Base-by-base conservation (phyloP, 257 asterid genomes). In the Haberlea rhodopensis region DNA sequence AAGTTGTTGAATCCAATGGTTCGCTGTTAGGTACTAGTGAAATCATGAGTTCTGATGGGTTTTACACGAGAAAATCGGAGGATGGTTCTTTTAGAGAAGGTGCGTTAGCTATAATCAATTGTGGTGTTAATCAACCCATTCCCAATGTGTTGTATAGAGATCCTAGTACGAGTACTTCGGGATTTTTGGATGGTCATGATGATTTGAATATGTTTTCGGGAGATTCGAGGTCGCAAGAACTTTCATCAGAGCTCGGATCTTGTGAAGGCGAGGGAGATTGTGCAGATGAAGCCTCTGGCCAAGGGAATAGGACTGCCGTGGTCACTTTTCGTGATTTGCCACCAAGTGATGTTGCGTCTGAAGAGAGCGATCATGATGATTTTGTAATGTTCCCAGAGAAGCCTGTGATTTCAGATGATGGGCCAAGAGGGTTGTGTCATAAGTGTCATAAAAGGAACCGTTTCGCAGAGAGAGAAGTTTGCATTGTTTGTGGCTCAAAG, bases 401-500 rank as follows among this genome's bases (percentile, higher is more conserved):
- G 75, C 90, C 88, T 0, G 34, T 60, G 23, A 74, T 75, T 22
- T 63, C 76, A 66, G 81, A 53, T 31, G 81, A 85, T 28, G 63
- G 67, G 63, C 84, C 69, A 73, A 94, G 76, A 68, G 85, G 95
- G 52, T 16, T 62, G 71, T 94, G 99, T 80, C 71, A 78, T 37
- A 72, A 80, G 65, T 94, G 99, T 70, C 57, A 49, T 0, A 88
- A 76, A 63, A 73, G 77, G 66, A 78, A 64, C 57, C 77, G 95
- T 53, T 82, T 88, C 43, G 69, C 79, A 0, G 81, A 79, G 66
- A 94, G 79, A 73, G 99, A 90, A 65, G 71, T 57, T 40, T 90
- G 99, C 79, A 56, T 94, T 40, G 97, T 86, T 23, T 94, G 97
- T 65, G 76, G 90, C 3, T 92, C 96, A 0, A 85, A 80, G 75